Evolutionary conservation across 495 filamentous ascomycete genomes (phyloP).

Genomic region (Hyaloscypha finlandica): DNA sequence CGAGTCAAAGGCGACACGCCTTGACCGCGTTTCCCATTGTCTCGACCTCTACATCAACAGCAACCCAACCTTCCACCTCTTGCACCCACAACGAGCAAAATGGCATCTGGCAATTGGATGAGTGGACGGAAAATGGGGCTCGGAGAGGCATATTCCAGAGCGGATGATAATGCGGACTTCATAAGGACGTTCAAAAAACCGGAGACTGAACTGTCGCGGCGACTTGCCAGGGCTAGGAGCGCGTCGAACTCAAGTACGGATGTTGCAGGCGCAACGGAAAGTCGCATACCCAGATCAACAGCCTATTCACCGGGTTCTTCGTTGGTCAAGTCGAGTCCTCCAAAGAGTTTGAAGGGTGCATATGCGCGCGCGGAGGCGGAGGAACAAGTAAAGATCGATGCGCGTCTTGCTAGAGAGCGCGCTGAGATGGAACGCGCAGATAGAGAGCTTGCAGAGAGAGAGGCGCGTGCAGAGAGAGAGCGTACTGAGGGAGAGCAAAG

Average conservation of each 20-base stretch:
- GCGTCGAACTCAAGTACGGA: not conserved
- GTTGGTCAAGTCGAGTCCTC: conserved; percentile 9
- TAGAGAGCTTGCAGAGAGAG: not conserved
- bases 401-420: conserved; percentile 1
- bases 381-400: not conserved
- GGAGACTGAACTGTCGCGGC: not conserved
- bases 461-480: not conserved
- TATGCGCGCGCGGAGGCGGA: conserved; percentile 4
- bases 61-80: too few relatives aligned
- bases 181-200: not conserved
- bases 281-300: conserved; percentile 27
- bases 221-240: not conserved
- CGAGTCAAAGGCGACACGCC: too few relatives aligned
- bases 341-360: conserved; percentile 4
- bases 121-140: conserved; percentile 20
- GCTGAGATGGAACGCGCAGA: not conserved
- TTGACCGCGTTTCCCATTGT: too few relatives aligned
- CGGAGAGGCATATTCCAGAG: conserved; percentile 23
- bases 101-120: conserved; percentile 7
- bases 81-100: not conserved
- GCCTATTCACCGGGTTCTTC: conserved; percentile 2
- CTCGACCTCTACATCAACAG: too few relatives aligned
- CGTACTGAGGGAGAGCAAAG: not conserved
- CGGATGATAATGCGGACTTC: conserved; percentile 18
- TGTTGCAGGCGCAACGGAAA: conserved; percentile 8